Base-by-base conservation (phyloP, 345 rosid species). In the Laguncularia racemosa region DNA sequence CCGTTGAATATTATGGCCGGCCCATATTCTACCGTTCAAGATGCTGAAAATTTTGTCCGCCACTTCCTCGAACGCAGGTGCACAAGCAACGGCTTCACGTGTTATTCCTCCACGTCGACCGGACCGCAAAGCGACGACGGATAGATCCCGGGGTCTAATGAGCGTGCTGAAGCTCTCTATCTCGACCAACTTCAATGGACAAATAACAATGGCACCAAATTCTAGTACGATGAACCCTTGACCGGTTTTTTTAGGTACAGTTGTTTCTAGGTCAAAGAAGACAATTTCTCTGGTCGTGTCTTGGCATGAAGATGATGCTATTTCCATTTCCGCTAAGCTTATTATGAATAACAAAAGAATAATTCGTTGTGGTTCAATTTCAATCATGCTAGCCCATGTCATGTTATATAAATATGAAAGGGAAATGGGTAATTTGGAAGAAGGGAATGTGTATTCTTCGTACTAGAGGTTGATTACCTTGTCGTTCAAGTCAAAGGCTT, bases 251-350 rank as follows among this genome's bases (percentile, higher is more conserved):
- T 68, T 85, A 13, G 97, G 97, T 0, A 89, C 91, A 3, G 76
- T 89, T 11, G 98, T 92, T 70, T 92, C 96, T 18, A 92, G 49
- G 84, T 89, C 96, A 17, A 92, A 89, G 60, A 92, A 89, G 46
- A 83, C 89, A 1, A 86, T 83, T 67, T 83, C 86, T 4, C 68
- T 23, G 0, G 33, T 15, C 3, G 60, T 54, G 52, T 46, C 57
- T 13, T 50, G 55, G 38, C 43, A 45, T 4, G 50, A 56, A 12
- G 20, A 14, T 13, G 20, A 23, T 15, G 67, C 58, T 16, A 46
- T 45, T 49, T 73, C 82, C 80, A 74, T 81, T 46, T 49, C 51
- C 26, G 17, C 8, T 14, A 19, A 14, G 26, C 17, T 57, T 45
- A 45, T 21, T 16, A 15, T 20, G 52, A 28, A 13, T 20, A 13